Percentiles rank a stretch among this genome's conserved stretches.
These are phyloP conservation scores for Vigna angularis DNA, from an alignment of 306 rosid species.

Conservation along the genomic window DNA sequence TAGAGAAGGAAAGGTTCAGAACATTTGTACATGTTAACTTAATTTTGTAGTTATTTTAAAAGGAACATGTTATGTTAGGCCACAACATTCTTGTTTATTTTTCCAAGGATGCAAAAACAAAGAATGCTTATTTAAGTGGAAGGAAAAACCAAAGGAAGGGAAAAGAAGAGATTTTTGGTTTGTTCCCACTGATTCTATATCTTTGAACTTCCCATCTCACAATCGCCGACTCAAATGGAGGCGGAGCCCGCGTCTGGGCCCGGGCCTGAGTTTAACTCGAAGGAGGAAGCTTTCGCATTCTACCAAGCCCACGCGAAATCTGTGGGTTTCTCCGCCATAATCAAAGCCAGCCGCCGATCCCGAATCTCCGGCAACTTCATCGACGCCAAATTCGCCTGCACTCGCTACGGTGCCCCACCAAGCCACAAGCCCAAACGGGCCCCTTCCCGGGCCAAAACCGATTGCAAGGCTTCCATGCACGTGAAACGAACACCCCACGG, in stretches of 20 bases:
- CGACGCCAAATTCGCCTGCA: conserved; percentile 90
- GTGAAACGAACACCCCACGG: conserved; percentile 80
- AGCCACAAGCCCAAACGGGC: conserved; percentile 36
- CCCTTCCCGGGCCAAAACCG: conserved; percentile 60
- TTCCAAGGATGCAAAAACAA: not conserved
- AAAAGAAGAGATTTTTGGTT: too few relatives aligned
- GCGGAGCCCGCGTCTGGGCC: not conserved
- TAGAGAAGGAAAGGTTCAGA: not conserved
- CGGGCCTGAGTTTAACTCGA: conserved; percentile 65
- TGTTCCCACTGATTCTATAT: too few relatives aligned
- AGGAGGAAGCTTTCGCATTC: conserved; percentile 79
- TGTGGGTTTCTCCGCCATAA: conserved; percentile 77
- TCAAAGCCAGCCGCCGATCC: conserved; percentile 83
- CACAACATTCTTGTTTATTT: not conserved
- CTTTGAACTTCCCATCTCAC: not conserved
- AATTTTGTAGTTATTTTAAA: not conserved
- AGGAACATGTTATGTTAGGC: too few relatives aligned
- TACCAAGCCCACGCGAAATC: conserved; percentile 84
- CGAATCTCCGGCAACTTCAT: conserved; percentile 80
- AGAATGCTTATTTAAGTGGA: not conserved
- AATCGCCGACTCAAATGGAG: not conserved
- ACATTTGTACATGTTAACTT: not conserved
- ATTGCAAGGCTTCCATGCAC: conserved; percentile 88
- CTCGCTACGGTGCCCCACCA: conserved; percentile 58
- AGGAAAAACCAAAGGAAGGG: too few relatives aligned